These are phyloP conservation scores for Albifimbria verrucaria DNA, from an alignment of 2,329 filamentous ascomycete species.

Conservation along the genomic window DNA sequence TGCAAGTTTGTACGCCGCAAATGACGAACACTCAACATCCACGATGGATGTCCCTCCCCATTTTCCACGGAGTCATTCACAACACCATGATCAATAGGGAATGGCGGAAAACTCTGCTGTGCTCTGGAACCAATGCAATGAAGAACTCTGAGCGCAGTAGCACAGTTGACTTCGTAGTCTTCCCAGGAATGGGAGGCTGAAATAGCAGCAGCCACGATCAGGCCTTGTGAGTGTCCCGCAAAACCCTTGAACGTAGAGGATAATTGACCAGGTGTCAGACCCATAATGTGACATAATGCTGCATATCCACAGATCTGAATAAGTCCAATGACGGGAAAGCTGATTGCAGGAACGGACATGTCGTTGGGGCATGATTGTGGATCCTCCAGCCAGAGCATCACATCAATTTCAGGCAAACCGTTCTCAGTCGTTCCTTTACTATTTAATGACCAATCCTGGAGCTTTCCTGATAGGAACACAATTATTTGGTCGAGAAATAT, in stretches of 20 bases:
- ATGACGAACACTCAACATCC: too few relatives aligned
- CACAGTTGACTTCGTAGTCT: slow-evolving; percentile 76
- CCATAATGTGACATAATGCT: slow-evolving; percentile 88
- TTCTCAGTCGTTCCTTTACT: too few relatives aligned
- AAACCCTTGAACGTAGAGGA: slow-evolving; percentile 85
- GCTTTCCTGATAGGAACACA: too few relatives aligned
- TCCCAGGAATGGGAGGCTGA: slow-evolving; percentile 92
- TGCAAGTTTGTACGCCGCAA: too few relatives aligned
- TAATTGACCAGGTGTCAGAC: slow-evolving; percentile 87
- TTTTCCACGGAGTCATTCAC: too few relatives aligned
- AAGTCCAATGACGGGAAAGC: slow-evolving; percentile 91
- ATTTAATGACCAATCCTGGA: too few relatives aligned
- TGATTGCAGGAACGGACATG: slow-evolving; percentile 89
- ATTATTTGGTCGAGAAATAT: too few relatives aligned
- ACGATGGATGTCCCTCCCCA: too few relatives aligned
- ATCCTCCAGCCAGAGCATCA: slow-evolving; percentile 89
- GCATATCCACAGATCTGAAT: slow-evolving; percentile 95
- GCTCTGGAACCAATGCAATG: slow-evolving; percentile 99
- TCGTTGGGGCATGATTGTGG: slow-evolving; percentile 93
- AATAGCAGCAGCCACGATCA: slow-evolving; percentile 89
- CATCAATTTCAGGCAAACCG: too few relatives aligned
- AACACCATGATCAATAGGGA: too few relatives aligned
- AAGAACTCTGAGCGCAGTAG: slow-evolving; percentile 81
- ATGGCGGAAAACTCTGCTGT: slow-evolving; percentile 98
- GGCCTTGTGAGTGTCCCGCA: slow-evolving; percentile 94